A percentile compares a stretch with the other conserved stretches of the same genome.
phyloP scores from a whole-genome alignment of 345 rosid species.

The Populus euphratica region DNA sequence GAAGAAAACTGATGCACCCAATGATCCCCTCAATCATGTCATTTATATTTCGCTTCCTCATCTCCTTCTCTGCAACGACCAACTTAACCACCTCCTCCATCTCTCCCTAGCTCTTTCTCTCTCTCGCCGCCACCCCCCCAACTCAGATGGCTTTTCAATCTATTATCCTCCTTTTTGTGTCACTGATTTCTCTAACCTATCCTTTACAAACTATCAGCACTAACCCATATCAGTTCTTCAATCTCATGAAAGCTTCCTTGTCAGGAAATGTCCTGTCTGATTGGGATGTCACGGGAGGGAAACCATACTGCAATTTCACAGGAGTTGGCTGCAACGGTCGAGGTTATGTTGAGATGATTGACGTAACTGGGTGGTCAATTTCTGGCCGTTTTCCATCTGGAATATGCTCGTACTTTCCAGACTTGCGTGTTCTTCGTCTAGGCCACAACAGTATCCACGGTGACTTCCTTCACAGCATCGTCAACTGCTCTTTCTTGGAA shows the following conservation, averaged over 20 bases:
- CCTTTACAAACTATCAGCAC: constrained; percentile 24
- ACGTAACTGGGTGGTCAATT: constrained; percentile 54
- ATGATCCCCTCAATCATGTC: constrained; percentile 35
- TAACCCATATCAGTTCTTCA: constrained; percentile 59
- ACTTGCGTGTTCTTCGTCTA: constrained; percentile 63
- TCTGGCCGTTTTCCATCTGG: constrained; percentile 60
- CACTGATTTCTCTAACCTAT: constrained; percentile 27
- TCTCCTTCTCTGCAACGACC: constrained; percentile 38
- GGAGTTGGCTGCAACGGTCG: constrained; percentile 59
- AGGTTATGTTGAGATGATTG: constrained; percentile 57
- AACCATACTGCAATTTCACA: constrained; percentile 53
- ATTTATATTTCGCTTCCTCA: constrained; percentile 37
- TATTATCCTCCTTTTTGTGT: constrained; percentile 28
- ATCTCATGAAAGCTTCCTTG: constrained; percentile 51
- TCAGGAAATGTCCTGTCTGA: constrained; percentile 47
- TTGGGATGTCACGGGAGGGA: constrained; percentile 51
- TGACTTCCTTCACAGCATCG: constrained; percentile 46
- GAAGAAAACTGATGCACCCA: constrained; percentile 29
- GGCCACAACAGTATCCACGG: constrained; percentile 50
- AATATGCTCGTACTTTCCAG: constrained; percentile 66
- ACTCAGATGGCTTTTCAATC: constrained; percentile 34
- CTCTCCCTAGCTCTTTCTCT: constrained; percentile 10
- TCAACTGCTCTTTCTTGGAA: constrained; percentile 69
- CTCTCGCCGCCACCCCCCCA: neutral
- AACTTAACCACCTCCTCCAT: constrained; percentile 8